These are phyloP conservation scores for Carpinus viminea DNA, from an alignment of 306 rosid species.

Conservation along the genomic window DNA sequence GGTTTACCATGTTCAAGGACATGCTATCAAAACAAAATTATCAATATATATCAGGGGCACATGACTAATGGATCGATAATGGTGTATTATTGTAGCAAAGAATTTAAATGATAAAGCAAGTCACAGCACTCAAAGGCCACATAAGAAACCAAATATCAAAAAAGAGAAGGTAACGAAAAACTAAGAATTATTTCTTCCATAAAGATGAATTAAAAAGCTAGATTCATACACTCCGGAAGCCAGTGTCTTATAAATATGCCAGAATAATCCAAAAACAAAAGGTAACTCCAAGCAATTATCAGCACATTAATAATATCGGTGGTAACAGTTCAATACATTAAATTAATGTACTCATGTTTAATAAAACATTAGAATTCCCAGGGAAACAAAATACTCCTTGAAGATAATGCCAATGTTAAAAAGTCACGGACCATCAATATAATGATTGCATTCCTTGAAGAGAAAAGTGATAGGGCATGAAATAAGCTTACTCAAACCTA, in stretches of 20 bases:
- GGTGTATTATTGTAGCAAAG: not conserved
- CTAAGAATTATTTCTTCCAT: not conserved
- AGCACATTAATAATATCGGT: not conserved
- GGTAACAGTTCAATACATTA: not conserved
- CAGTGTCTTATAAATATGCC: not conserved
- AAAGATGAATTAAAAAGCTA: not conserved
- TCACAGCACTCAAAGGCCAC: not conserved
- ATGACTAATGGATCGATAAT: not conserved
- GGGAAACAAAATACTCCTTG: not conserved
- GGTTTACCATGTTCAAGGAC: slow-evolving; percentile 81
- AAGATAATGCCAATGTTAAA: not conserved
- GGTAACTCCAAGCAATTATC: not conserved
- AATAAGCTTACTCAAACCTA: not conserved
- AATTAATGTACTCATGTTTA: not conserved
- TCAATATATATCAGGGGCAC: slow-evolving; percentile 1
- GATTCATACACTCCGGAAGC: not conserved
- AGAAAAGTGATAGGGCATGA: not conserved
- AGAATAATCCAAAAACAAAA: not conserved
- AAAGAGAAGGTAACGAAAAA: not conserved
- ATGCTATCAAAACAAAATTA: slow-evolving; percentile 58
- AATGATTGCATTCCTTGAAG: not conserved
- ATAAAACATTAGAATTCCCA: not conserved
- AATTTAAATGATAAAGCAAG: not conserved
- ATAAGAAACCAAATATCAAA: not conserved
- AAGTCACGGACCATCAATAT: no score